phyloP scores from a whole-genome alignment of 208 protist species.

The Novymonas esmeraldas region DNA sequence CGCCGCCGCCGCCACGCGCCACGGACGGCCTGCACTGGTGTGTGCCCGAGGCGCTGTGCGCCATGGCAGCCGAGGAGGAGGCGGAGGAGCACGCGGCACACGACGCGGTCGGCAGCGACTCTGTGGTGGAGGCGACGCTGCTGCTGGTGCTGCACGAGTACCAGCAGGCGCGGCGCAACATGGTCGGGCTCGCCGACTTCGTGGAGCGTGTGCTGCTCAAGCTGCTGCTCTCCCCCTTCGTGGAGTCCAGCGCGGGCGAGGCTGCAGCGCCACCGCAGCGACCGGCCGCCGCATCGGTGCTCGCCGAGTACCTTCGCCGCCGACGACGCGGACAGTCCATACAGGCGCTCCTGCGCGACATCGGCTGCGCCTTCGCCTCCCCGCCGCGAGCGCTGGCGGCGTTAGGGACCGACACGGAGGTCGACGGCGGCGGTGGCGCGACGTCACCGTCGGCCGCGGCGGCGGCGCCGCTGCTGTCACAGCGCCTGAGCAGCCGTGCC shows the following conservation, averaged over 20 bases:
- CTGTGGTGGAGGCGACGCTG: slow-evolving; percentile 48
- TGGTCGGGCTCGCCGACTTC: slow-evolving; percentile 64
- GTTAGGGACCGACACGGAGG: slow-evolving; percentile 6
- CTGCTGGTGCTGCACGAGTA: slow-evolving; percentile 73
- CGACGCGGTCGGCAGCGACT: neutral
- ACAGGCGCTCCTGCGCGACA: slow-evolving; percentile 47
- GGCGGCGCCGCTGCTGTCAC: neutral
- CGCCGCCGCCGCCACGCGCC: neutral
- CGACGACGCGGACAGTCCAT: slow-evolving; percentile 24
- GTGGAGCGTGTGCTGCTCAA: slow-evolving; percentile 70
- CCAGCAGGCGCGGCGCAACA: slow-evolving; percentile 43
- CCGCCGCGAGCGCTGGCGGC: slow-evolving; percentile 36
- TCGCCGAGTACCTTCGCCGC: slow-evolving; percentile 18
- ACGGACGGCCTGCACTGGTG: slow-evolving; percentile 68
- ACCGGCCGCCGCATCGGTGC: slow-evolving; percentile 4
- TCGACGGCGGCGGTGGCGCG: neutral
- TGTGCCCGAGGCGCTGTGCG: slow-evolving; percentile 19
- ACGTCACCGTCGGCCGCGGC: neutral
- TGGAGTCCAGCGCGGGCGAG: neutral
- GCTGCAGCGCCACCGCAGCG: neutral
- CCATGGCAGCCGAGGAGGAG: slow-evolving; percentile 25
- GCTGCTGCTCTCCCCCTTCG: slow-evolving; percentile 34
- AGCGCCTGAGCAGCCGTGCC: slow-evolving; percentile 25
- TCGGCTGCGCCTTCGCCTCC: slow-evolving; percentile 66
- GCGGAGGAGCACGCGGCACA: neutral